Conservation (phyloP, 176 grass and related monocot species). For the Paspalum vaginatum region DNA sequence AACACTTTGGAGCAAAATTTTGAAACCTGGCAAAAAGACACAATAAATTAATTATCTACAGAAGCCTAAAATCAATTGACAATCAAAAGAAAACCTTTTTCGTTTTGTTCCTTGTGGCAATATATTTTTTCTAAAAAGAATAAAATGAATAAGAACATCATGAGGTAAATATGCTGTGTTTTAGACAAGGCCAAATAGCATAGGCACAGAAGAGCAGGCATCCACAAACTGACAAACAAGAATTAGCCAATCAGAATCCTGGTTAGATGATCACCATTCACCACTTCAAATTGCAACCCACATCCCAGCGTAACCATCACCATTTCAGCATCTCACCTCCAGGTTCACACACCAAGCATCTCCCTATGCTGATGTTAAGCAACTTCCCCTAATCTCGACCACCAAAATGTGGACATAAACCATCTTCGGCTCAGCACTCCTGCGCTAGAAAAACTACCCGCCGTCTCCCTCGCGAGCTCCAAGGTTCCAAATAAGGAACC, state of each 20-base stretch:
- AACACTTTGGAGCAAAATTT: slow-evolving; percentile 61
- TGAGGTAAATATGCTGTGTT: background rate
- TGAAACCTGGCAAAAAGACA: slow-evolving; percentile 57
- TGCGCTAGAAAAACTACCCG: background rate
- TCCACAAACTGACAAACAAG: too few relatives aligned
- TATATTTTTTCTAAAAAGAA: background rate
- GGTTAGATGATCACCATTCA: too few relatives aligned
- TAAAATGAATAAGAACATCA: background rate
- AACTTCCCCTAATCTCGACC: background rate
- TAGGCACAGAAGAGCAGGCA: too few relatives aligned
- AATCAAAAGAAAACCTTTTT: background rate
- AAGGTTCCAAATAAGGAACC: background rate
- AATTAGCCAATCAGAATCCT: too few relatives aligned
- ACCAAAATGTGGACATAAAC: background rate
- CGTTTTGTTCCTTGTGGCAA: too few relatives aligned
- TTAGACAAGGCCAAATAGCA: too few relatives aligned
- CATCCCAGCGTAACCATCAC: too few relatives aligned
- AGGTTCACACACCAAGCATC: background rate
- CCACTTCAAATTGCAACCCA: too few relatives aligned
- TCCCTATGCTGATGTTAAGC: background rate
- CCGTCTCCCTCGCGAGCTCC: background rate
- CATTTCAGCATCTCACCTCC: background rate
- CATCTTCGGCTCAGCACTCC: background rate
- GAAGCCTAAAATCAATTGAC: background rate
- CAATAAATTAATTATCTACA: background rate